phyloP scores from a whole-genome alignment of 108 stramenopile genomes.

The Nannochloropsis gaditana region DNA sequence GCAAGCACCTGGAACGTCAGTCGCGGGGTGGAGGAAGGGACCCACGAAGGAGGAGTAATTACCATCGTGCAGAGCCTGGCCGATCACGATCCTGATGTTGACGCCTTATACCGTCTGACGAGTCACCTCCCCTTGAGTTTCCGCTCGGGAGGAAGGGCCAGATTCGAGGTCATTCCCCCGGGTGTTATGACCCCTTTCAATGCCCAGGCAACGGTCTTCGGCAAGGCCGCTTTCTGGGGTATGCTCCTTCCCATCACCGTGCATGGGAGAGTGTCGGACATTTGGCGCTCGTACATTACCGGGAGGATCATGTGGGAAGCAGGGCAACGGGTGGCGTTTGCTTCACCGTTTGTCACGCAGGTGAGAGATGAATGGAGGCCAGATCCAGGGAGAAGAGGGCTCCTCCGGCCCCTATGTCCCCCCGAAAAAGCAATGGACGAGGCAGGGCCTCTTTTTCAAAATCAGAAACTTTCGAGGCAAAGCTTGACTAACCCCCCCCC shows the following conservation, averaged over 20 bases:
- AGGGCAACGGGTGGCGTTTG: conserved; percentile 42
- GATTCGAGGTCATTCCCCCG: conserved; percentile 21
- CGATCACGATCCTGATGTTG: conserved; percentile 60
- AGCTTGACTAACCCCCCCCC: not conserved
- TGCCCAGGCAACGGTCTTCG: conserved; percentile 61
- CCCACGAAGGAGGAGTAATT: not conserved
- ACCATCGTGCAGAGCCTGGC: conserved; percentile 58
- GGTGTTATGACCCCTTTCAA: conserved; percentile 55
- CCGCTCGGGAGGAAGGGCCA: conserved; percentile 3
- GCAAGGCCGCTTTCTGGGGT: conserved; percentile 51
- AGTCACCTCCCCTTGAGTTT: conserved; percentile 48
- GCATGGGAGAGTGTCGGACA: conserved; percentile 58
- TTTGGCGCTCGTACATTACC: conserved; percentile 63
- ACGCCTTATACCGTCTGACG: conserved; percentile 60
- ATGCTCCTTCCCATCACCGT: conserved; percentile 59
- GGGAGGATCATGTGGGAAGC: conserved; percentile 42
- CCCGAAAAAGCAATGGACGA: too few species aligned
- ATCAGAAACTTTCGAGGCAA: not conserved
- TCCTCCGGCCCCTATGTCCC: too few species aligned
- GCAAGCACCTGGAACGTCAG: not conserved
- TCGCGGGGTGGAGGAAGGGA: not conserved
- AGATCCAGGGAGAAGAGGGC: too few species aligned
- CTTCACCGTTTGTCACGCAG: conserved; percentile 46
- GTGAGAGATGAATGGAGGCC: not conserved
- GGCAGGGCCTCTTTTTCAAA: too few species aligned